These are phyloP conservation scores for Trametes versicolor DNA, from an alignment of 1,284 basidiomycete genomes.

Conservation along the genomic window DNA sequence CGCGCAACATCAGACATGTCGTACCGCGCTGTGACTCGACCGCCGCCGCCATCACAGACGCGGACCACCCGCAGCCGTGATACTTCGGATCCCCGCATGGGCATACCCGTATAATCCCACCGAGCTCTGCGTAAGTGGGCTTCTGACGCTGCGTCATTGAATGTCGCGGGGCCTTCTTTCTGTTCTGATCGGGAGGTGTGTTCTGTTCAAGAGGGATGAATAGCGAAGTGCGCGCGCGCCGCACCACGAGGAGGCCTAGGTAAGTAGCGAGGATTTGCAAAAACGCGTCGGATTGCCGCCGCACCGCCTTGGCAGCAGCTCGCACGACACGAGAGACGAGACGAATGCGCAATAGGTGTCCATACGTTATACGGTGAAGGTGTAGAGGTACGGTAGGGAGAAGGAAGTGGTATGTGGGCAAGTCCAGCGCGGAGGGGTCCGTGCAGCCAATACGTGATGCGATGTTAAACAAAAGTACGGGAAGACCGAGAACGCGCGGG, in stretches of 20 bases:
- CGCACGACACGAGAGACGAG: not conserved
- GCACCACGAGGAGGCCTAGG: not conserved
- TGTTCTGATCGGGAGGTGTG: not conserved
- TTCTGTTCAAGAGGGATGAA: not conserved
- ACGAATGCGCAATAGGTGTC: not conserved
- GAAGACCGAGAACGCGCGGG: not conserved
- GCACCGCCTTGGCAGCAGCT: not conserved
- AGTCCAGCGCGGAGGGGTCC: not conserved
- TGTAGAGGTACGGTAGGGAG: not conserved
- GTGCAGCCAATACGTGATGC: not conserved
- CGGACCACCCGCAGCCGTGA: not conserved
- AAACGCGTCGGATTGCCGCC: not conserved
- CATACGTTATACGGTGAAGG: constrained; percentile 1
- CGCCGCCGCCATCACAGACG: not conserved
- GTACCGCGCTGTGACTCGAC: not conserved
- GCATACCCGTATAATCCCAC: not conserved
- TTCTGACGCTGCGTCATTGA: not conserved
- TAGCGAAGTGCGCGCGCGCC: constrained; percentile 1
- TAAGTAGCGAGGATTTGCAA: no score
- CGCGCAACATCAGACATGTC: constrained; percentile 1
- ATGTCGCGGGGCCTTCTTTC: no score
- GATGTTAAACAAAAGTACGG: not conserved
- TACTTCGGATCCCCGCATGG: not conserved
- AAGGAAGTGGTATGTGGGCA: not conserved
- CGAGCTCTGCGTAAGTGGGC: not conserved